Conservation (phyloP, 169 alveolate species). For the Babesia sp. region DNA sequence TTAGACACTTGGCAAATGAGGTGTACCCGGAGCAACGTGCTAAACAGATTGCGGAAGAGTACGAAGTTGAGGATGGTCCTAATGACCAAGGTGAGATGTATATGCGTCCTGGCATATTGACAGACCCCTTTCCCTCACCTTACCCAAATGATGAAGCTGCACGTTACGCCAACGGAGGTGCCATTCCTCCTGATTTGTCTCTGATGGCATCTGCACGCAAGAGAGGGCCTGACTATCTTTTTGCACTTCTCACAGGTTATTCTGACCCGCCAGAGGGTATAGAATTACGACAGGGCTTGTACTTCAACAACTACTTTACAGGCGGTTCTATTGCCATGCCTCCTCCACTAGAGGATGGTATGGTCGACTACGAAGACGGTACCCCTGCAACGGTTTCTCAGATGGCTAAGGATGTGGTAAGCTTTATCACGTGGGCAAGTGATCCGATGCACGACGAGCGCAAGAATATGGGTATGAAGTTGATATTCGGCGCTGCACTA, state of each 20-base stretch:
- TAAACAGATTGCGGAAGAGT: conserved; percentile 85
- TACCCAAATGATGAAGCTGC: conserved; percentile 91
- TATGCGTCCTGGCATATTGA: conserved; percentile 82
- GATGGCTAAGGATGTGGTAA: conserved; percentile 90
- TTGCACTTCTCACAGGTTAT: conserved; percentile 92
- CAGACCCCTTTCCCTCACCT: conserved; percentile 86
- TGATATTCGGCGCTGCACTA: conserved; percentile 76
- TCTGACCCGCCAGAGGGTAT: conserved; percentile 94
- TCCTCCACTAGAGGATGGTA: conserved; percentile 95
- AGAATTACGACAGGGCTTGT: conserved; percentile 92
- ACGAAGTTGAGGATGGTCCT: conserved; percentile 87
- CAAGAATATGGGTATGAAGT: conserved; percentile 78
- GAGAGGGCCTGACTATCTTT: conserved; percentile 91
- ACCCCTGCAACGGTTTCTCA: conserved; percentile 96
- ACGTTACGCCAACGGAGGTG: conserved; percentile 94
- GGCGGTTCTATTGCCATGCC: conserved; percentile 98
- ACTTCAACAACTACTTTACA: conserved; percentile 92
- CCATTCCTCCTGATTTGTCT: conserved; percentile 94
- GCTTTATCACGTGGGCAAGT: conserved; percentile 84
- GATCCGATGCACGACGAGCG: conserved; percentile 87
- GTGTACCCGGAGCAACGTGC: conserved; percentile 84
- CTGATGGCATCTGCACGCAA: conserved; percentile 89
- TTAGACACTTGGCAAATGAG: conserved; percentile 84
- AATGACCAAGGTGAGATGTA: conserved; percentile 86
- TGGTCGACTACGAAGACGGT: conserved; percentile 96